phyloP scores from a whole-genome alignment of 1,284 basidiomycete species.

The Papiliotrema flavescens region DNA sequence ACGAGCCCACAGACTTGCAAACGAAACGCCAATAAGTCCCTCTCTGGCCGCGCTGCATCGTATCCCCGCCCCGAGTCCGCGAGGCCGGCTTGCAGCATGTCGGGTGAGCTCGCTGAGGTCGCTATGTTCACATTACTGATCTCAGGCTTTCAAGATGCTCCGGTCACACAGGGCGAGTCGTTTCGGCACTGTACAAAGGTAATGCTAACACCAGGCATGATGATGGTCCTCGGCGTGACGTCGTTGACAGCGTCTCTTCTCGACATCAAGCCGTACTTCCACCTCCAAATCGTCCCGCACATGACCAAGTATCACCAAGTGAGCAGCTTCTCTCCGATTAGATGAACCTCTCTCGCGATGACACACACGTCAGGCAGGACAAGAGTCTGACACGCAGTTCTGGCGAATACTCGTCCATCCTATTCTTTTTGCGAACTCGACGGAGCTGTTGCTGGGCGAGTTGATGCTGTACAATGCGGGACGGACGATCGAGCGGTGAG shows the following conservation, averaged over 20 bases:
- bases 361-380: too few relatives aligned
- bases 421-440: slow-evolving; percentile 74
- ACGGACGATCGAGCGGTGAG: slow-evolving; percentile 66
- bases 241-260: slow-evolving; percentile 71
- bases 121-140: neutral
- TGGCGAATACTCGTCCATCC: slow-evolving; percentile 77
- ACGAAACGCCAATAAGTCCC: too few relatives aligned
- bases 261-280: slow-evolving; percentile 80
- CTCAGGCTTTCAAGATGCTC: slow-evolving; percentile 44
- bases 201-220: slow-evolving; percentile 59
- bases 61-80: too few relatives aligned
- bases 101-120: neutral
- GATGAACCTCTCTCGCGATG: too few relatives aligned
- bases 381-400: slow-evolving; percentile 57
- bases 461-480: slow-evolving; percentile 70
- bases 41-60: too few relatives aligned
- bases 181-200: neutral
- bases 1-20: too few relatives aligned
- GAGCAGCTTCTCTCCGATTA: slow-evolving; percentile 3
- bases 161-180: slow-evolving; percentile 38
- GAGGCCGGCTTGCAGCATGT: neutral
- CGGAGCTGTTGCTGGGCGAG: slow-evolving; percentile 74
- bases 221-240: slow-evolving; percentile 64
- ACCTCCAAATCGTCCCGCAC: slow-evolving; percentile 60
- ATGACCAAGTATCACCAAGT: slow-evolving; percentile 51